Evolutionary conservation across 768 basidiomycete species (phyloP).

Genomic region (Suillus brevipes): DNA sequence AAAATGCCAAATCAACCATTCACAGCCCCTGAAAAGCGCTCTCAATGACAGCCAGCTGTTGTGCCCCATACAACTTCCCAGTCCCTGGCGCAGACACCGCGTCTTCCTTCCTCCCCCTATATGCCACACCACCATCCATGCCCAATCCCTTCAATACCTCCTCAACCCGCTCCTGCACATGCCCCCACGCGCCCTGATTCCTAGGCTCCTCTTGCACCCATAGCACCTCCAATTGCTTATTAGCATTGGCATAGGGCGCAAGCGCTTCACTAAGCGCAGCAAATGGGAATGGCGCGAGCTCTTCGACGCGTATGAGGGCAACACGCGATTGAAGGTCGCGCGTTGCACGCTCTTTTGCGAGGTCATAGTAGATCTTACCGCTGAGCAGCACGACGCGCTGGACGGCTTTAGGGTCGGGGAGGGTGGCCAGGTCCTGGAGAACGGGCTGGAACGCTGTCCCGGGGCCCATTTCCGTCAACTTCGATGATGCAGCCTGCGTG

Average conservation of each 20-base stretch:
- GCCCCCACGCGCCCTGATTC: slow-evolving; percentile 82
- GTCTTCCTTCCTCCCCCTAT: slow-evolving; percentile 68
- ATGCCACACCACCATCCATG: slow-evolving; percentile 40
- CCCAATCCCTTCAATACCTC: slow-evolving; percentile 47
- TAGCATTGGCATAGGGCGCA: slow-evolving; percentile 42
- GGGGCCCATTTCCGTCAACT: slow-evolving; percentile 56
- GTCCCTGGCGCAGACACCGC: slow-evolving; percentile 79
- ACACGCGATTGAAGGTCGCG: slow-evolving; percentile 48
- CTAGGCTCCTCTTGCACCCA: slow-evolving; percentile 89
- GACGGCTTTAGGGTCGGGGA: slow-evolving; percentile 32
- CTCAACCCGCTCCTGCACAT: slow-evolving; percentile 60
- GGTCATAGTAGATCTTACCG: slow-evolving; percentile 89
- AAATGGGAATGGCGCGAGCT: slow-evolving; percentile 89
- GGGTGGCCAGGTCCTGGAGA: slow-evolving; percentile 47
- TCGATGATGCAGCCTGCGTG: slow-evolving; percentile 69
- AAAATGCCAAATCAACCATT: background rate
- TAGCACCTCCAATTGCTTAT: slow-evolving; percentile 36
- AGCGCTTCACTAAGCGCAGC: slow-evolving; percentile 47
- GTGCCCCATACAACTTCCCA: slow-evolving; percentile 62
- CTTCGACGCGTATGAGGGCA: slow-evolving; percentile 79
- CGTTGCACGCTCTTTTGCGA: slow-evolving; percentile 65
- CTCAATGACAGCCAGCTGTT: slow-evolving; percentile 63
- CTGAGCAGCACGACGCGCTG: slow-evolving; percentile 72
- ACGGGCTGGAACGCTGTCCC: slow-evolving; percentile 70
- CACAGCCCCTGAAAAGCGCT: slow-evolving; percentile 53